A percentile compares a stretch with the other conserved stretches of the same genome.
Conservation (phyloP, 2,329 filamentous ascomycete species). For the Xylaria sp. region DNA sequence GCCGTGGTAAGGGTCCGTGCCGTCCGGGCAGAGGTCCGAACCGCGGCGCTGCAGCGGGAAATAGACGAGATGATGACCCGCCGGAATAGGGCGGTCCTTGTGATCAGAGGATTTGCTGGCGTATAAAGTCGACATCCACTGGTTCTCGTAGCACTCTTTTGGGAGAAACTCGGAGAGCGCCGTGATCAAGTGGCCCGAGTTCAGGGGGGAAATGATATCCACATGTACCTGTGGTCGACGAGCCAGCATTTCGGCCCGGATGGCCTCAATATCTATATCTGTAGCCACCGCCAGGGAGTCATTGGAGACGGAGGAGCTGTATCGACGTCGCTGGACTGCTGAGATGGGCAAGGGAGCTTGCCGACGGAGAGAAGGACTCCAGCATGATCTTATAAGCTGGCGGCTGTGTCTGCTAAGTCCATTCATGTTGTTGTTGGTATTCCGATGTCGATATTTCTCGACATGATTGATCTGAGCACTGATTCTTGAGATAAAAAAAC, state of each 20-base stretch:
- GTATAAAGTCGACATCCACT: neutral
- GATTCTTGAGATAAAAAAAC: no score
- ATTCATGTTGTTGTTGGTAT: slow-evolving; percentile 23
- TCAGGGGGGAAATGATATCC: slow-evolving; percentile 63
- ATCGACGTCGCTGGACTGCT: slow-evolving; percentile 1
- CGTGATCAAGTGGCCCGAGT: slow-evolving; percentile 71
- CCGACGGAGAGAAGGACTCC: neutral
- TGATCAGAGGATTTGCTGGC: neutral
- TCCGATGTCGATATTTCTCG: slow-evolving; percentile 9
- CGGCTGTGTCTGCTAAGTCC: slow-evolving; percentile 11
- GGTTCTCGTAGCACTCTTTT: slow-evolving; percentile 27
- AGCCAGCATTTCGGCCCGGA: slow-evolving; percentile 43
- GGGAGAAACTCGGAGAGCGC: slow-evolving; percentile 68
- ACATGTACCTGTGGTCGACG: slow-evolving; percentile 41
- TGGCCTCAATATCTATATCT: slow-evolving; percentile 37
- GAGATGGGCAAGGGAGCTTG: slow-evolving; percentile 8
- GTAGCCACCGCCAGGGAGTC: neutral
- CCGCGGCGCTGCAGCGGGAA: slow-evolving; percentile 77
- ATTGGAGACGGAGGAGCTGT: slow-evolving; percentile 8
- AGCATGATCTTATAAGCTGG: slow-evolving; percentile 21
- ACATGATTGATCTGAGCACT: neutral
- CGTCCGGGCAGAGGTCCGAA: slow-evolving; percentile 76
- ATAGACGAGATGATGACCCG: slow-evolving; percentile 85
- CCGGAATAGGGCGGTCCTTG: slow-evolving; percentile 56
- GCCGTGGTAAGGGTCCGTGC: slow-evolving; percentile 82